phyloP scores from a whole-genome alignment of 192 early-diverging fungal genomes.

The Phycomyces blakesleeanus region DNA sequence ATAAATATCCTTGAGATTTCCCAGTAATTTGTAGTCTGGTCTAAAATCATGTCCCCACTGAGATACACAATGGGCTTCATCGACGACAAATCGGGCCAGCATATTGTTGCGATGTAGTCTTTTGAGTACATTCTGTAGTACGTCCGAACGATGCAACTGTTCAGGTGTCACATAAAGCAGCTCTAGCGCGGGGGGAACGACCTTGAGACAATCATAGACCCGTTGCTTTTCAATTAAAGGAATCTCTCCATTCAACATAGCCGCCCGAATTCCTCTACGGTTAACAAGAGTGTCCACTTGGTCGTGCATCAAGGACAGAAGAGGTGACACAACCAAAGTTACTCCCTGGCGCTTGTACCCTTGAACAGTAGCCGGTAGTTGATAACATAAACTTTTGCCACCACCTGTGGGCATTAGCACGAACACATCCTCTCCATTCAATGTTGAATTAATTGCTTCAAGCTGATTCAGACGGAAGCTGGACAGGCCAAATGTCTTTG shows the following conservation, averaged over 20 bases:
- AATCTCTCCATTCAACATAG: constrained; percentile 66
- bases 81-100: constrained; percentile 88
- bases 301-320: constrained; percentile 95
- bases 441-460: constrained; percentile 83
- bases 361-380: constrained; percentile 26
- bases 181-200: constrained; percentile 44
- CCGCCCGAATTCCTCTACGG: constrained; percentile 54
- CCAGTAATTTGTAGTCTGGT: constrained; percentile 56
- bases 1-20: constrained; percentile 60
- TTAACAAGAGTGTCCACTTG: constrained; percentile 76
- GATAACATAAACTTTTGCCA: constrained; percentile 95
- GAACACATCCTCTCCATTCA: constrained; percentile 81
- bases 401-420: constrained; percentile 99
- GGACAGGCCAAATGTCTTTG: constrained; percentile 63
- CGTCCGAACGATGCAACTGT: constrained; percentile 64
- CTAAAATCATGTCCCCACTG: constrained; percentile 99
- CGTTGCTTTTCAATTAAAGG: constrained; percentile 44
- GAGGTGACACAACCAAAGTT: constrained; percentile 88
- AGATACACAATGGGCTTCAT: constrained; percentile 95
- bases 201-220: constrained; percentile 56
- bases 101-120: constrained; percentile 54
- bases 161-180: constrained; percentile 90
- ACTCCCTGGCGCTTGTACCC: constrained; percentile 46
- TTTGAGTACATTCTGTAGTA: constrained; percentile 54
- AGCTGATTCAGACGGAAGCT: constrained; percentile 84